These are phyloP conservation scores for Monilinia aucupariae DNA, from an alignment of 2,329 filamentous ascomycete genomes.

Conservation along the genomic window DNA sequence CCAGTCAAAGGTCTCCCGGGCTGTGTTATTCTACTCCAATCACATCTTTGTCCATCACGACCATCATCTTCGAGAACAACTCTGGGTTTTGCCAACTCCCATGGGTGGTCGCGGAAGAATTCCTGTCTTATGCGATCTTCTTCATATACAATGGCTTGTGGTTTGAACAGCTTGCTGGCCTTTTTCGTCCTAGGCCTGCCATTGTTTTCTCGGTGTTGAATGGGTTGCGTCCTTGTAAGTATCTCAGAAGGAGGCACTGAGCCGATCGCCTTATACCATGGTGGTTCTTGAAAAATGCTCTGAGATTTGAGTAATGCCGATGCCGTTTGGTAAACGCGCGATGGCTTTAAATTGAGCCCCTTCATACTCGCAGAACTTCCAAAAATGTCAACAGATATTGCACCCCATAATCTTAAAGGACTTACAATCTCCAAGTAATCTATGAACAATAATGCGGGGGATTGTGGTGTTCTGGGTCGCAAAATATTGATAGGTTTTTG, in stretches of 20 bases:
- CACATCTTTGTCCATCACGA: conserved; percentile 66
- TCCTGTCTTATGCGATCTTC: conserved; percentile 75
- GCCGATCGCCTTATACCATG: conserved; percentile 35
- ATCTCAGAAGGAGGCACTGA: conserved; percentile 51
- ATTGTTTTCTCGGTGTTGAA: conserved; percentile 40
- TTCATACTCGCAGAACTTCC: conserved; percentile 25
- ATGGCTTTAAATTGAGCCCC: conserved; percentile 37
- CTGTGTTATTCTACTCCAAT: conserved; percentile 78
- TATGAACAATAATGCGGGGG: conserved; percentile 9
- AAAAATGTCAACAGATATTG: not conserved
- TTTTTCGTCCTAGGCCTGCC: conserved; percentile 45
- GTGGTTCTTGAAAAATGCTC: conserved; percentile 36
- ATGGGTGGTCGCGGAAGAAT: conserved; percentile 93
- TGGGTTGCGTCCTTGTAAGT: conserved; percentile 48
- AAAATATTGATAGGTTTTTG: conserved; percentile 13
- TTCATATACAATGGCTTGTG: conserved; percentile 69
- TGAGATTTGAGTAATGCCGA: conserved; percentile 41
- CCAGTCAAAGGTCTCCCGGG: conserved; percentile 71
- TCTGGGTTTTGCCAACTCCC: conserved; percentile 87
- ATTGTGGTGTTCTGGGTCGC: conserved; percentile 7
- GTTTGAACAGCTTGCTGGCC: conserved; percentile 73
- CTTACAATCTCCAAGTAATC: conserved; percentile 4
- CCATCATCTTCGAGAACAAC: conserved; percentile 82
- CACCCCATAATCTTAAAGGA: not conserved
- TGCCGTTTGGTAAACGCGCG: conserved; percentile 45